A percentile compares a stretch with the other conserved stretches of the same genome.
These are phyloP conservation scores for Boletus subcaerulescens DNA, from an alignment of 768 basidiomycete species.

Conservation along the genomic window DNA sequence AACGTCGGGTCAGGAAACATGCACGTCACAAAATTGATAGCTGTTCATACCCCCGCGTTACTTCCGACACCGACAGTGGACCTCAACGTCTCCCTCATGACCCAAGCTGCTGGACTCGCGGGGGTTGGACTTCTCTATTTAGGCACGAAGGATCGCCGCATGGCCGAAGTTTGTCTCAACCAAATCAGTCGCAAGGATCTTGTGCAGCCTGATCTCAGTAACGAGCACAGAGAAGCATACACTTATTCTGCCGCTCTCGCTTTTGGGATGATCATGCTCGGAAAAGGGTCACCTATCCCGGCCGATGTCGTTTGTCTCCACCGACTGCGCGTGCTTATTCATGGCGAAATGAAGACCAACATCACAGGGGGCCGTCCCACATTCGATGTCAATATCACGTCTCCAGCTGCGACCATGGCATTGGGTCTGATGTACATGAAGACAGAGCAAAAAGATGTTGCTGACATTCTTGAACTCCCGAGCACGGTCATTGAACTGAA, in stretches of 20 bases:
- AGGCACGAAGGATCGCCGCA: constrained; percentile 81
- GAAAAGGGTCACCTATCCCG: constrained; percentile 73
- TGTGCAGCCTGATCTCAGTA: constrained; percentile 77
- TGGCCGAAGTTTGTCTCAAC: constrained; percentile 88
- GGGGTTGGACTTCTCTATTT: constrained; percentile 89
- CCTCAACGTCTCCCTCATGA: constrained; percentile 85
- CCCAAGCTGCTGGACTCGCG: constrained; percentile 84
- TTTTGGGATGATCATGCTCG: constrained; percentile 97
- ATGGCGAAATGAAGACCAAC: constrained; percentile 58
- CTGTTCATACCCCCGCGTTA: constrained; percentile 90
- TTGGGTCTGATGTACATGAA: constrained; percentile 91
- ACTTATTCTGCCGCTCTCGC: constrained; percentile 84
- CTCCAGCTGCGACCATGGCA: constrained; percentile 87
- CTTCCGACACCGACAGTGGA: constrained; percentile 85
- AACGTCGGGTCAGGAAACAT: constrained; percentile 82
- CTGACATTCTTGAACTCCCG: constrained; percentile 81
- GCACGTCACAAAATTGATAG: constrained; percentile 87
- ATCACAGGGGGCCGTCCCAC: constrained; percentile 38
- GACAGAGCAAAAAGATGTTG: constrained; percentile 80
- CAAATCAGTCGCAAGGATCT: constrained; percentile 81
- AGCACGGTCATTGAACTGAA: constrained; percentile 77
- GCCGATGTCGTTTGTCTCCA: constrained; percentile 71
- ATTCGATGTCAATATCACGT: constrained; percentile 88
- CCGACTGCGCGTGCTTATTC: constrained; percentile 70
- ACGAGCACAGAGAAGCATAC: constrained; percentile 90